phyloP scores from a whole-genome alignment of 495 filamentous ascomycete genomes.

The Aspergillus coremiiformis region DNA sequence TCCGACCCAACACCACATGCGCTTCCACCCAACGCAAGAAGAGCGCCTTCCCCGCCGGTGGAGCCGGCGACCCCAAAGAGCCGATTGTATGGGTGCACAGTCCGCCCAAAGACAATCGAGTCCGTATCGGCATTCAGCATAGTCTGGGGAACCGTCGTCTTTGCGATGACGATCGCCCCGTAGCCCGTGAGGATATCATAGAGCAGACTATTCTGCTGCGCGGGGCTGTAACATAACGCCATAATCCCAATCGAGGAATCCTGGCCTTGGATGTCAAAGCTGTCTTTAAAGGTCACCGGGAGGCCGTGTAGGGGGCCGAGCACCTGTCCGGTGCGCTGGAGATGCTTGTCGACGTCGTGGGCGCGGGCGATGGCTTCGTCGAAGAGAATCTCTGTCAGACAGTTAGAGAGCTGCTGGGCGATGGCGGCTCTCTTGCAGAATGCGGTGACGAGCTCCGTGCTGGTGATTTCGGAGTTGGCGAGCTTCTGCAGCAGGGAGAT shows the following conservation, averaged over 20 bases:
- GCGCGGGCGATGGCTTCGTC: conserved; percentile 29
- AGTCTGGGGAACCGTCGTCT: conserved; percentile 51
- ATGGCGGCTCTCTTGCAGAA: conserved; percentile 52
- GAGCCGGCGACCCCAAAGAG: conserved; percentile 46
- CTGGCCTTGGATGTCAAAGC: conserved; percentile 44
- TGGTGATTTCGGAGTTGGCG: conserved; percentile 30
- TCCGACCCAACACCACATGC: conserved; percentile 33
- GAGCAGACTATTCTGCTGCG: conserved; percentile 13
- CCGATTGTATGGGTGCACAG: conserved; percentile 49
- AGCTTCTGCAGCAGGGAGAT: conserved; percentile 15
- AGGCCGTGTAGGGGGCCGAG: conserved; percentile 57
- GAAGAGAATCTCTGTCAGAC: conserved; percentile 54
- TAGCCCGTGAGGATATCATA: conserved; percentile 19
- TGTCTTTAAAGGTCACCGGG: conserved; percentile 57
- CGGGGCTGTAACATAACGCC: conserved; percentile 10
- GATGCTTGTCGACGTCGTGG: conserved; percentile 25
- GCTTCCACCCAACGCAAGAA: conserved; percentile 28
- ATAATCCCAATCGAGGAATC: conserved; percentile 24
- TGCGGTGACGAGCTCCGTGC: conserved; percentile 43
- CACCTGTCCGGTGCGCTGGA: conserved; percentile 25
- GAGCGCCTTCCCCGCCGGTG: conserved; percentile 53
- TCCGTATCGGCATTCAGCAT: conserved; percentile 25
- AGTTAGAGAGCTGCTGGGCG: conserved; percentile 52
- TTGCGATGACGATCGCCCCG: conserved; percentile 47
- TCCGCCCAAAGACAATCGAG: conserved; percentile 47